A percentile compares a stretch with the other conserved stretches of the same genome.
Evolutionary conservation across 139 green algal species (phyloP).

Genomic region (Picochlorum costavermella): DNA sequence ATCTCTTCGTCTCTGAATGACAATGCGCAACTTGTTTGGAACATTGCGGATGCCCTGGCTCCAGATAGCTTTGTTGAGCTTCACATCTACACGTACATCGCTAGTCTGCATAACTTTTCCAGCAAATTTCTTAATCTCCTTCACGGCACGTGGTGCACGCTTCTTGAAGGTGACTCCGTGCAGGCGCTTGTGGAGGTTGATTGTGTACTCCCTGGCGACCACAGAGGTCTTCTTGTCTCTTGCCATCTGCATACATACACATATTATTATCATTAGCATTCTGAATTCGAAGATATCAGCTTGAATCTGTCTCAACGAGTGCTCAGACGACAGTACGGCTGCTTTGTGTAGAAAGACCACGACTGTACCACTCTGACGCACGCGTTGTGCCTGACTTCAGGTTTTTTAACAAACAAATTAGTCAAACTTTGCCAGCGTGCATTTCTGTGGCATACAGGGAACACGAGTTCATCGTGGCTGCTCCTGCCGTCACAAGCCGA

Average conservation of each 20-base stretch:
- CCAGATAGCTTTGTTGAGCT: slow-evolving; percentile 99
- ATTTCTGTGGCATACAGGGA: too few species aligned
- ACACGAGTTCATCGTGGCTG: too few species aligned
- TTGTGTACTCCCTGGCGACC: slow-evolving; percentile 95
- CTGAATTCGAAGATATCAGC: too few species aligned
- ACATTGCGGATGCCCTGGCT: slow-evolving; percentile 88
- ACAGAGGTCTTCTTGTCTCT: slow-evolving; percentile 75
- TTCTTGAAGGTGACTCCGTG: slow-evolving; percentile 96
- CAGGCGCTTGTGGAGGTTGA: slow-evolving; percentile 95
- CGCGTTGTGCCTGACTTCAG: too few species aligned
- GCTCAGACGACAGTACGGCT: too few species aligned
- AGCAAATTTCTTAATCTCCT: slow-evolving; percentile 96
- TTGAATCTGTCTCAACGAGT: too few species aligned
- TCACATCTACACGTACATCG: slow-evolving; percentile 95
- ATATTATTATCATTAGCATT: too few species aligned
- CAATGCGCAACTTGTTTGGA: slow-evolving; percentile 79
- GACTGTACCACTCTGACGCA: too few species aligned
- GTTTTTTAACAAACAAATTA: too few species aligned
- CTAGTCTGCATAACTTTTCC: slow-evolving; percentile 89
- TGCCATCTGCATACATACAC: slow-evolving; percentile 35
- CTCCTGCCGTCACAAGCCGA: too few species aligned
- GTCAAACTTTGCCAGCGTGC: too few species aligned
- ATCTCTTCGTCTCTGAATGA: slow-evolving; percentile 85
- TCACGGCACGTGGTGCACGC: slow-evolving; percentile 81
- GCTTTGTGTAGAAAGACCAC: too few species aligned